Evolutionary conservation across 2,329 filamentous ascomycete genomes (phyloP).

Genomic region (Aspergillus sclerotialis): DNA sequence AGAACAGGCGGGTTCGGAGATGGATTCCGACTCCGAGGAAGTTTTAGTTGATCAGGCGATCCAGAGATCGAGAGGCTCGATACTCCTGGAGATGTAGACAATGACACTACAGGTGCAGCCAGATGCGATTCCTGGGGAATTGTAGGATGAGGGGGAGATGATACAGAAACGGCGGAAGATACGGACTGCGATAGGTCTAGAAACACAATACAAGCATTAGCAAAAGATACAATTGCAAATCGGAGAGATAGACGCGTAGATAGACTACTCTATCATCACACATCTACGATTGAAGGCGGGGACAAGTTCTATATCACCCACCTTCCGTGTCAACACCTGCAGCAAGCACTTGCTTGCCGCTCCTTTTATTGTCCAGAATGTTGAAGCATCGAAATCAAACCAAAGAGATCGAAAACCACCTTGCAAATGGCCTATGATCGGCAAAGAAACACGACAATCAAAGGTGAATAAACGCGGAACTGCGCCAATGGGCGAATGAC

Average conservation of each 20-base stretch:
- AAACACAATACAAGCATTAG: slow-evolving; percentile 8
- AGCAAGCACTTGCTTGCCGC: slow-evolving; percentile 44
- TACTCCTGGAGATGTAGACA: slow-evolving; percentile 29
- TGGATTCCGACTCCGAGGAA: slow-evolving; percentile 17
- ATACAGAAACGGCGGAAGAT: slow-evolving; percentile 32
- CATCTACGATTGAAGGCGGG: slow-evolving; percentile 4
- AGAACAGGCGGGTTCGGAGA: slow-evolving; percentile 23
- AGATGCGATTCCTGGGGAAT: slow-evolving; percentile 24
- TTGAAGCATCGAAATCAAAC: slow-evolving; percentile 40
- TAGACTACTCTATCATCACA: no score
- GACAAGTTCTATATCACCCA: slow-evolving; percentile 18
- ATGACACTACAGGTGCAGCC: slow-evolving; percentile 24
- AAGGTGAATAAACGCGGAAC: slow-evolving; percentile 5
- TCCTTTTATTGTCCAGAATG: slow-evolving; percentile 37
- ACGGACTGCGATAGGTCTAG: slow-evolving; percentile 32
- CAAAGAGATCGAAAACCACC: slow-evolving; percentile 18
- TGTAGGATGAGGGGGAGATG: slow-evolving; percentile 23
- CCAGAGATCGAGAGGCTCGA: slow-evolving; percentile 29
- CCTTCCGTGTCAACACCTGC: slow-evolving; percentile 42
- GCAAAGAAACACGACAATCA: slow-evolving; percentile 8
- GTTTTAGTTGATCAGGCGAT: slow-evolving; percentile 24
- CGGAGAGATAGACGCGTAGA: slow-evolving; percentile 5
- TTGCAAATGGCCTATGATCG: slow-evolving; percentile 21
- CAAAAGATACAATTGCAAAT: slow-evolving; percentile 4
- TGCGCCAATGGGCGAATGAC: slow-evolving; percentile 1